These are phyloP conservation scores for Pseudogymnoascus sp. DNA, from an alignment of 2,329 filamentous ascomycete genomes.

Conservation along the genomic window DNA sequence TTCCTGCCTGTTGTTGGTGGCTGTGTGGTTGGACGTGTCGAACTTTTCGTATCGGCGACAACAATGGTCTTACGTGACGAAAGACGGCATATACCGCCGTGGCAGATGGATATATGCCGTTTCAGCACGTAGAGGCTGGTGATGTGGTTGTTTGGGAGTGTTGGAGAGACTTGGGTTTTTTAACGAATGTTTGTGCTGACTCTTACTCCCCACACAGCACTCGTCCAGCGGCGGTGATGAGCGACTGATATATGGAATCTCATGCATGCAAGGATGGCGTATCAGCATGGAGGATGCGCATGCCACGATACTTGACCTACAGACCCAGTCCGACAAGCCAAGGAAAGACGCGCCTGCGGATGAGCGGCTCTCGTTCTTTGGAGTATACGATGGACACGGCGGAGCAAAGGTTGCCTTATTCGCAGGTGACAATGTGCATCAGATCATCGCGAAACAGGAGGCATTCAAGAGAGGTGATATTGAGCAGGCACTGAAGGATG, in stretches of 20 bases:
- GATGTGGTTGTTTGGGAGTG: neutral
- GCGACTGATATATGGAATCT: conserved; percentile 84
- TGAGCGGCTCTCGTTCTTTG: conserved; percentile 84
- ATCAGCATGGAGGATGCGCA: conserved; percentile 99
- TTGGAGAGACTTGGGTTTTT: neutral
- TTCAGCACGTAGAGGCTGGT: neutral
- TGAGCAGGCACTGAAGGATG: conserved; percentile 93
- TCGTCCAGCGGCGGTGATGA: conserved; percentile 90
- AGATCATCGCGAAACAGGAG: conserved; percentile 91
- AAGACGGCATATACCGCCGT: neutral
- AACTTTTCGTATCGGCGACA: conserved; percentile 1
- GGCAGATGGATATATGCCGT: neutral
- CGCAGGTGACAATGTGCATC: conserved; percentile 83
- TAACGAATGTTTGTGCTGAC: neutral
- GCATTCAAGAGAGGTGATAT: conserved; percentile 86
- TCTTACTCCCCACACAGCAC: conserved; percentile 44
- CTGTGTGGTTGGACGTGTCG: conserved; percentile 3
- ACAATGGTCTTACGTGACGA: neutral
- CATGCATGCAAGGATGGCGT: conserved; percentile 99
- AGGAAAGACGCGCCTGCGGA: conserved; percentile 50
- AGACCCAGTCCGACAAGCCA: conserved; percentile 46
- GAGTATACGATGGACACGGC: conserved; percentile 95
- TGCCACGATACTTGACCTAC: conserved; percentile 78
- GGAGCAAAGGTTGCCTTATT: conserved; percentile 94
- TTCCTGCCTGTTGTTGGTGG: conserved; percentile 8